Percentiles rank a stretch among this genome's conserved stretches.
Conservation (phyloP, 2,329 filamentous ascomycete genomes). For the Colletotrichum ledebouriae region DNA sequence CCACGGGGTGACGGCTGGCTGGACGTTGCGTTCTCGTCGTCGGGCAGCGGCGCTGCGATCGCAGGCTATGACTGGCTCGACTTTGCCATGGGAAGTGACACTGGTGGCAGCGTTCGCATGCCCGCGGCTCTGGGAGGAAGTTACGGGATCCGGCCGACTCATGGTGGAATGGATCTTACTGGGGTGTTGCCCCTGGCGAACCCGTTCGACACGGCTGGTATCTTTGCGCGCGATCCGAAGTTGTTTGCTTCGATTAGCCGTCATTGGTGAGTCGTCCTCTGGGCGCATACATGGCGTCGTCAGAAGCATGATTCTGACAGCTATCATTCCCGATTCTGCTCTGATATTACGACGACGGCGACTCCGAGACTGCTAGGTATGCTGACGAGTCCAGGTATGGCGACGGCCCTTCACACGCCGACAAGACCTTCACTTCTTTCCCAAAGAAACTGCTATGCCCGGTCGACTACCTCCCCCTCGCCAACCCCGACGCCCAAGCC, state of each 20-base stretch:
- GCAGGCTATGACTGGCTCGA: slow-evolving; percentile 59
- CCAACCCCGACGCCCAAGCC: slow-evolving; percentile 26
- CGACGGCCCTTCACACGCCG: background rate
- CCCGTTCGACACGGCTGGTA: slow-evolving; percentile 39
- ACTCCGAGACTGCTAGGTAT: no score
- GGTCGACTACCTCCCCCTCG: slow-evolving; percentile 32
- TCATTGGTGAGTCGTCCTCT: background rate
- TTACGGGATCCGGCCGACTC: slow-evolving; percentile 41
- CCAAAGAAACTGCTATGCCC: slow-evolving; percentile 24
- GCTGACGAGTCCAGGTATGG: background rate
- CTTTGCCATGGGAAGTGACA: slow-evolving; percentile 49
- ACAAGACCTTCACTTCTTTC: slow-evolving; percentile 17
- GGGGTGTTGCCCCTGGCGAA: slow-evolving; percentile 37
- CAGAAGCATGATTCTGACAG: no score
- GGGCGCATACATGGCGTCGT: no score
- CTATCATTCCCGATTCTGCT: no score
- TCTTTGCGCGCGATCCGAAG: slow-evolving; percentile 35
- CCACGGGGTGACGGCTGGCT: slow-evolving; percentile 55
- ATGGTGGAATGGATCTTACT: slow-evolving; percentile 32
- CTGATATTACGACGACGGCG: no score
- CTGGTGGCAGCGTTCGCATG: slow-evolving; percentile 39
- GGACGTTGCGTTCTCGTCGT: slow-evolving; percentile 50
- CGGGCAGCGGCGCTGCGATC: slow-evolving; percentile 55
- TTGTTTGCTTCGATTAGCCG: slow-evolving; percentile 28
- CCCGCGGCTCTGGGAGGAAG: slow-evolving; percentile 38